Percentiles rank a stretch among this genome's conserved stretches.
phyloP scores from a whole-genome alignment of 2,329 filamentous ascomycete species.

The Sporothrix globosa region DNA sequence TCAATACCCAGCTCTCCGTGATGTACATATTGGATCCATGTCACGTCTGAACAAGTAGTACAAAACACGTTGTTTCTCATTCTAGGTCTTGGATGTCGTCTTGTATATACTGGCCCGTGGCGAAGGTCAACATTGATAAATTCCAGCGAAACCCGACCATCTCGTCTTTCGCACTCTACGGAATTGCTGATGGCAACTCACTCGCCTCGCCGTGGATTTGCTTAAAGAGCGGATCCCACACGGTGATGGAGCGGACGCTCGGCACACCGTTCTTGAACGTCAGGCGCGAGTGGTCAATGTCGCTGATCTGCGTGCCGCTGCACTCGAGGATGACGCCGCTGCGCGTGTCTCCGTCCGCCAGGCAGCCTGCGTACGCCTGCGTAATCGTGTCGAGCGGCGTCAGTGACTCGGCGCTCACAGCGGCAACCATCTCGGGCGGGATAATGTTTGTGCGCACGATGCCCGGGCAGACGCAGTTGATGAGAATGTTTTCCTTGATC shows the following conservation, averaged over 20 bases:
- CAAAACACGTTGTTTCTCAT: slow-evolving; percentile 4
- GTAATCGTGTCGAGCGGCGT: slow-evolving; percentile 52
- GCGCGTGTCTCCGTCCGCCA: slow-evolving; percentile 46
- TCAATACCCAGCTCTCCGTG: background rate
- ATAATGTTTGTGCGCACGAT: slow-evolving; percentile 52
- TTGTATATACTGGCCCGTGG: background rate
- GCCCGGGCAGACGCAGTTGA: slow-evolving; percentile 55
- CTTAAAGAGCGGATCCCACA: slow-evolving; percentile 34
- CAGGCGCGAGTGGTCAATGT: slow-evolving; percentile 29
- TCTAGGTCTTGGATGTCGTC: background rate
- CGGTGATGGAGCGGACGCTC: slow-evolving; percentile 29
- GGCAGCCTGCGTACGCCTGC: slow-evolving; percentile 50
- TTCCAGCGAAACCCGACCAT: background rate
- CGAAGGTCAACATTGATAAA: background rate
- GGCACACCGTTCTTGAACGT: slow-evolving; percentile 31
- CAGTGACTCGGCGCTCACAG: slow-evolving; percentile 45
- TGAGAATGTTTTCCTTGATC: slow-evolving; percentile 52
- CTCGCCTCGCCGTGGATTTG: slow-evolving; percentile 34
- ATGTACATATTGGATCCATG: background rate
- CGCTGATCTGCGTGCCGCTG: slow-evolving; percentile 30
- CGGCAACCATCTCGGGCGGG: slow-evolving; percentile 49
- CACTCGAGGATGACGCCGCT: slow-evolving; percentile 33
- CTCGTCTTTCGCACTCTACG: background rate
- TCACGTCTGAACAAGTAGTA: background rate
- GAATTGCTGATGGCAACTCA: slow-evolving; percentile 31